Base-by-base conservation (phyloP, 2,329 filamentous ascomycete species). In the Coniochaeta prunicola region DNA sequence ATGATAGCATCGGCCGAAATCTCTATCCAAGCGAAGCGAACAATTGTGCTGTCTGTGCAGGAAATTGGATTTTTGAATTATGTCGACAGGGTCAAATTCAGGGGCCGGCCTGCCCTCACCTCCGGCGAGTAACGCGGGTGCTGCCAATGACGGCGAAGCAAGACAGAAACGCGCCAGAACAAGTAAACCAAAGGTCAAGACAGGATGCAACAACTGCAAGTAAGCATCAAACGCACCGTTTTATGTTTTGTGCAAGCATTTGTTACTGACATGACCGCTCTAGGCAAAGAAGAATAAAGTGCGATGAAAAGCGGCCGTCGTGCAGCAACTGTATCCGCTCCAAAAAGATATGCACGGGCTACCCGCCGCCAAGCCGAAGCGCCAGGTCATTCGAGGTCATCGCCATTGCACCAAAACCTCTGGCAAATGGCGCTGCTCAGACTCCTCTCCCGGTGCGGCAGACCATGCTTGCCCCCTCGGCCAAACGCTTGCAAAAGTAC, bases 201-300 rank as follows among this genome's bases (percentile, higher is more conserved):
- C 84, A 1, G 85, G 85, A 42, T 88, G 85, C 70, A 78, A 77
- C 65, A 86, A 83, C 69, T 88, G 85, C 85, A 88, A 88, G 85
- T 87, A 76, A 69, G 84, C 57, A 21, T 19, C 2, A 7, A 36
- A 9, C 30, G 3, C 3, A n/a, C 36, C 19, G 15, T 38, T n/a
- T 38, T n/a, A 3, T 50, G 24, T 48, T 28, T 48, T 24, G 42
- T 10, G 19, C 24, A 19, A 12, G 21, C 28, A 21, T 26, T 48
- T 10, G 42, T 48, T 3, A 9, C 45, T 50, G 21, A 50, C 45
- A 50, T 50, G n/a, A 13, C 9, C 45, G 13, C 45, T 45, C 15
- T 59, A 87, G 84, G 69, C 77, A 76, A 62, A 77, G 84, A 63
- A 78, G 82, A 62, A 86, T 88, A 62, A 88, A 88, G 69, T 88